Evolutionary conservation across 805 yeast species (phyloP).

Genomic region (Maudiozyma serrabonitensis): DNA sequence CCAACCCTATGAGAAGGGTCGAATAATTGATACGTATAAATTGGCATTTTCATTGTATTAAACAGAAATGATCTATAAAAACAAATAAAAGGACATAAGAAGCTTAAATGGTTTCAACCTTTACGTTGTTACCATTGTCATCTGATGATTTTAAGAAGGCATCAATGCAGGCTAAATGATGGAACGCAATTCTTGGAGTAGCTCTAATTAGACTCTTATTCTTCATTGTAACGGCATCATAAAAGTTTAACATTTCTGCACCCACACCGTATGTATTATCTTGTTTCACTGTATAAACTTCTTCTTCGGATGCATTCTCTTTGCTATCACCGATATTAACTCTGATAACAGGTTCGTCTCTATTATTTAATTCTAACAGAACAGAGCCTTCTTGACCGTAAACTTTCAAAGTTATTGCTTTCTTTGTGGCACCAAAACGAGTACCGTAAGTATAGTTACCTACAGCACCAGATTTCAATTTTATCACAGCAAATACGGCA

Average conservation of each 20-base stretch:
- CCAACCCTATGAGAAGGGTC: not conserved
- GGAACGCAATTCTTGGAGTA: conserved; percentile 75
- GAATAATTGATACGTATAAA: not conserved
- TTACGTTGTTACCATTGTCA: conserved; percentile 40
- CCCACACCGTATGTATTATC: conserved; percentile 44
- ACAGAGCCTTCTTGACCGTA: conserved; percentile 74
- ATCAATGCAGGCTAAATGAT: conserved; percentile 80
- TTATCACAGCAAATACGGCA: conserved; percentile 57
- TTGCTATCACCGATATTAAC: conserved; percentile 21
- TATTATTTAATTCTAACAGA: conserved; percentile 46
- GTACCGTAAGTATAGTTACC: conserved; percentile 85
- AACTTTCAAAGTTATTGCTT: conserved; percentile 53
- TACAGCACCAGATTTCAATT: conserved; percentile 47
- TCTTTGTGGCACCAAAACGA: conserved; percentile 71
- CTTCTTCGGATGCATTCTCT: conserved; percentile 16
- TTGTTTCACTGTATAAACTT: conserved; percentile 30
- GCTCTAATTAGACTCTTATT: conserved; percentile 48
- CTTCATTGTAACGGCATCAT: conserved; percentile 45
- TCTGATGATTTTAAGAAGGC: conserved; percentile 68
- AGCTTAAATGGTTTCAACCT: conserved; percentile 28
- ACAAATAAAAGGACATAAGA: not conserved
- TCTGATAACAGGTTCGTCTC: conserved; percentile 30
- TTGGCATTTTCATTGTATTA: not conserved
- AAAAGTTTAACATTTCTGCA: conserved; percentile 44
- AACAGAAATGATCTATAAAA: not conserved